Evolutionary conservation across 371 early-diverging fungal genomes (phyloP).

Genomic region (Chytridiales sp.): DNA sequence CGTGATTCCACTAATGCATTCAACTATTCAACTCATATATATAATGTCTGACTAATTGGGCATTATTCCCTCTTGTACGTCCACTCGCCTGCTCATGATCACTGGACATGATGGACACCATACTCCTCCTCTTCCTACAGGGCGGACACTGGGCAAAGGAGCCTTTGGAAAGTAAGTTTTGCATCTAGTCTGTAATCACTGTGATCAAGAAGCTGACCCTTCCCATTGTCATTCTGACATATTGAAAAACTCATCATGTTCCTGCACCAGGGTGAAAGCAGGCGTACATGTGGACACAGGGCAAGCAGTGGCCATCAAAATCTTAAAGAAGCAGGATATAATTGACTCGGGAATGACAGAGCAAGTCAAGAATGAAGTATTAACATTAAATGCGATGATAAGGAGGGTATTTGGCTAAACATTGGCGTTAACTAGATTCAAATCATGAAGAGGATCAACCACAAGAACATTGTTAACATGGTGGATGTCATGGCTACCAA

Average conservation of each 20-base stretch:
- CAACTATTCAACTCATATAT: not conserved
- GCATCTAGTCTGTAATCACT: not conserved
- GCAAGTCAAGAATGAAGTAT: slow-evolving; percentile 20
- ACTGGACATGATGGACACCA: too few species aligned
- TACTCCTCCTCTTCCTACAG: not conserved
- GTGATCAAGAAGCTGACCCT: too few species aligned
- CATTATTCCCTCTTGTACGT: not conserved
- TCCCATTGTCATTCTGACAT: too few species aligned
- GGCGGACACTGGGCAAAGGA: slow-evolving; percentile 18
- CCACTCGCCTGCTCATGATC: too few species aligned
- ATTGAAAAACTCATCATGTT: too few species aligned
- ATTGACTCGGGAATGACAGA: slow-evolving; percentile 16
- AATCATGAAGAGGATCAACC: slow-evolving; percentile 13
- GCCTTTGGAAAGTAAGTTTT: slow-evolving; percentile 13
- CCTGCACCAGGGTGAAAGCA: slow-evolving; percentile 10
- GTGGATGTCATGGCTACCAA: slow-evolving; percentile 16
- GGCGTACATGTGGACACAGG: slow-evolving; percentile 14
- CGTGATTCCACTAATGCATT: not conserved
- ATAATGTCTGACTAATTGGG: not conserved
- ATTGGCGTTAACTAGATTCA: slow-evolving; percentile 1
- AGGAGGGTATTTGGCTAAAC: not conserved
- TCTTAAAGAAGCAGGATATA: slow-evolving; percentile 15
- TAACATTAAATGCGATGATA: too few species aligned
- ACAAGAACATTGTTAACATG: slow-evolving; percentile 17
- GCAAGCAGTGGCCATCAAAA: slow-evolving; percentile 12